phyloP scores from a whole-genome alignment of 164 flowering plant genomes.

The Umbellularia californica region DNA sequence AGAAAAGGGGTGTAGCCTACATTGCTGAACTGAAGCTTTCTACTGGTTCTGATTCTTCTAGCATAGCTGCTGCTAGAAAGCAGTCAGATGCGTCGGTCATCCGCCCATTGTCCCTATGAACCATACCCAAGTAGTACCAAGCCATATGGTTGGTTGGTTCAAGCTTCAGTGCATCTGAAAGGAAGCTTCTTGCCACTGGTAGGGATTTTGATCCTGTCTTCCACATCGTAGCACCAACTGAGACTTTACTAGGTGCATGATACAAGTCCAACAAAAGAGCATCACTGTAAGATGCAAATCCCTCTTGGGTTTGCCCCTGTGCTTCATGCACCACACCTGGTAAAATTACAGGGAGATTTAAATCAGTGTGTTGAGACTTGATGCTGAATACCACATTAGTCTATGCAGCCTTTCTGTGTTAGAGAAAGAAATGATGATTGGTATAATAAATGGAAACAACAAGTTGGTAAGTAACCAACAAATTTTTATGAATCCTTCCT shows the following conservation, averaged over 20 bases:
- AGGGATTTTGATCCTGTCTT: slow-evolving; percentile 48
- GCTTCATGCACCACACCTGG: slow-evolving; percentile 62
- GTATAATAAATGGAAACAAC: not conserved
- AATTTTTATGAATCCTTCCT: too few relatives aligned
- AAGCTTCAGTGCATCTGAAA: slow-evolving; percentile 82
- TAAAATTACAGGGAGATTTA: not conserved
- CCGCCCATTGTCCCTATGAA: slow-evolving; percentile 75
- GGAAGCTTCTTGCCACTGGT: slow-evolving; percentile 75
- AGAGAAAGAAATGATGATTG: not conserved
- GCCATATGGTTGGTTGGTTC: slow-evolving; percentile 86
- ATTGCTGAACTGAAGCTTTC: slow-evolving; percentile 65
- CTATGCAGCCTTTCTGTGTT: too few relatives aligned
- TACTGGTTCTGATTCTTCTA: slow-evolving; percentile 86
- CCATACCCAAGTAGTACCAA: slow-evolving; percentile 79
- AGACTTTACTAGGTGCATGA: slow-evolving; percentile 64
- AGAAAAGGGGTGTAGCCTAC: slow-evolving; percentile 15
- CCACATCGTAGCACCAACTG: slow-evolving; percentile 49
- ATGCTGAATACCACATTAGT: too few relatives aligned
- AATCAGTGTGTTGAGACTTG: too few relatives aligned
- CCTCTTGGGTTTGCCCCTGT: slow-evolving; percentile 46
- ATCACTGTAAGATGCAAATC: slow-evolving; percentile 44
- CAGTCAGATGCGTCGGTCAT: slow-evolving; percentile 82
- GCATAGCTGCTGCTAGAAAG: slow-evolving; percentile 95
- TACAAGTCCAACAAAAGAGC: slow-evolving; percentile 50
- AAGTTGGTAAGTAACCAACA: too few relatives aligned